Percentiles rank a stretch among this genome's conserved stretches.
Evolutionary conservation across 805 yeast genomes (phyloP).

Genomic region (Sungouiozyma ichnusensis): DNA sequence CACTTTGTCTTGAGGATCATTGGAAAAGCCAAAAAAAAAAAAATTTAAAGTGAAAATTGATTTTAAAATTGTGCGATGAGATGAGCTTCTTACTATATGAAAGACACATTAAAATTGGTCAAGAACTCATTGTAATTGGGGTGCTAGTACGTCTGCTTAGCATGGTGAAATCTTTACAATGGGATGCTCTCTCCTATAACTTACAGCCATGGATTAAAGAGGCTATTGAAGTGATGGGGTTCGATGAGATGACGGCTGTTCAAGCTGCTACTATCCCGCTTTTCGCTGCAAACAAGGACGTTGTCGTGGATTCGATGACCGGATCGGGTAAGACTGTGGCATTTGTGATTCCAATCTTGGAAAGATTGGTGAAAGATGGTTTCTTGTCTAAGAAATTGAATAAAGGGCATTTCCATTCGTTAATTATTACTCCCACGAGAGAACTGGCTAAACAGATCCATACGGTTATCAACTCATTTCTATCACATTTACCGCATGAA

Average conservation of each 20-base stretch:
- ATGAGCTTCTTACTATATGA: neutral
- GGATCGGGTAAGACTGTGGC: conserved; percentile 98
- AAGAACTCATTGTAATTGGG: too few relatives aligned
- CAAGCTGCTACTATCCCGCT: conserved; percentile 92
- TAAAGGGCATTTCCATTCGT: conserved; percentile 59
- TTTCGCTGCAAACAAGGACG: conserved; percentile 77
- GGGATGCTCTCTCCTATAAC: conserved; percentile 46
- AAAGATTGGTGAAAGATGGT: conserved; percentile 40
- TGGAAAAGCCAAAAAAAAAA: neutral
- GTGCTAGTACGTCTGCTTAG: neutral
- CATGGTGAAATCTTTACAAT: conserved; percentile 36
- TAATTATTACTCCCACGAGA: conserved; percentile 60
- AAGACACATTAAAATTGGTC: too few relatives aligned
- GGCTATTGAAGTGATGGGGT: conserved; percentile 69
- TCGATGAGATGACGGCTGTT: conserved; percentile 83
- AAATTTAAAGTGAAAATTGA: neutral
- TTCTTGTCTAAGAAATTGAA: conserved; percentile 27
- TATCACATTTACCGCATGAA: conserved; percentile 48
- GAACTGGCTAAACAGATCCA: conserved; percentile 65
- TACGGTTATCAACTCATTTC: conserved; percentile 48
- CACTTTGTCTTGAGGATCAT: neutral
- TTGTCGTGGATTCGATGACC: conserved; percentile 93
- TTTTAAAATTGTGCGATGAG: neutral
- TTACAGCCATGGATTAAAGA: conserved; percentile 59
- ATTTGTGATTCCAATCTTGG: conserved; percentile 72